Percentiles rank a stretch among this genome's conserved stretches.
These are phyloP conservation scores for Stagonosporopsis cucurbitacearum DNA, from an alignment of 2,329 filamentous ascomycete species.

Conservation along the genomic window DNA sequence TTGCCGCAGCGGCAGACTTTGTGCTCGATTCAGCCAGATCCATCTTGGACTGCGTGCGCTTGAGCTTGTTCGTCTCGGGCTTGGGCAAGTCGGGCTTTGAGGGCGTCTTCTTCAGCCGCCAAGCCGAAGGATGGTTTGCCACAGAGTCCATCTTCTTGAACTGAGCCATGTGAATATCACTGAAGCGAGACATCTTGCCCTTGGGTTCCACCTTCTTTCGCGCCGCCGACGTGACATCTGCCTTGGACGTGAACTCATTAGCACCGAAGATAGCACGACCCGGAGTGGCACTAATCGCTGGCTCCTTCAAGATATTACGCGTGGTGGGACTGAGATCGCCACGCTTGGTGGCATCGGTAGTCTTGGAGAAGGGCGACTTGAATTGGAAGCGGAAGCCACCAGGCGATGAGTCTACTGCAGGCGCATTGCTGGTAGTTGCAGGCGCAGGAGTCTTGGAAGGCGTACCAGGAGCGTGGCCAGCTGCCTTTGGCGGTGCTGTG, in stretches of 20 bases:
- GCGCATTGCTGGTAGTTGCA: conserved; percentile 26
- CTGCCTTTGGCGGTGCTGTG: conserved; percentile 55
- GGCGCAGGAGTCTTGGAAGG: conserved; percentile 63
- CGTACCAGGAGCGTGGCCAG: conserved; percentile 62
- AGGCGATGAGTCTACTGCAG: conserved; percentile 56
- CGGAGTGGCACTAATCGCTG: conserved; percentile 66
- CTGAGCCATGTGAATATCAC: conserved; percentile 81
- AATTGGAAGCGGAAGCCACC: conserved; percentile 69
- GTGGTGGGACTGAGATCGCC: conserved; percentile 66
- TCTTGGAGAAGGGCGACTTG: conserved; percentile 59
- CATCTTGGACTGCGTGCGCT: conserved; percentile 65
- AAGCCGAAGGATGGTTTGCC: conserved; percentile 81
- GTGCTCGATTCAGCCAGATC: conserved; percentile 66
- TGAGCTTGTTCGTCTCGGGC: conserved; percentile 53
- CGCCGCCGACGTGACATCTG: conserved; percentile 53
- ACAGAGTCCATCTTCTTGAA: conserved; percentile 99
- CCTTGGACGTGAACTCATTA: conserved; percentile 43
- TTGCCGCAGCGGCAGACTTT: conserved; percentile 46
- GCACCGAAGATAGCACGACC: conserved; percentile 42
- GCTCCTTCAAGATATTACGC: conserved; percentile 66
- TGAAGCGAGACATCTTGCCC: conserved; percentile 79
- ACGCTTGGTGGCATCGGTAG: conserved; percentile 71
- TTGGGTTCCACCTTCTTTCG: conserved; percentile 83
- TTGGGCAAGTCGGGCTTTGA: conserved; percentile 58
- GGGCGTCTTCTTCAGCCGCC: conserved; percentile 60